Base-by-base conservation (phyloP, 352 stramenopile species). In the Phytophthora colocasiae region DNA sequence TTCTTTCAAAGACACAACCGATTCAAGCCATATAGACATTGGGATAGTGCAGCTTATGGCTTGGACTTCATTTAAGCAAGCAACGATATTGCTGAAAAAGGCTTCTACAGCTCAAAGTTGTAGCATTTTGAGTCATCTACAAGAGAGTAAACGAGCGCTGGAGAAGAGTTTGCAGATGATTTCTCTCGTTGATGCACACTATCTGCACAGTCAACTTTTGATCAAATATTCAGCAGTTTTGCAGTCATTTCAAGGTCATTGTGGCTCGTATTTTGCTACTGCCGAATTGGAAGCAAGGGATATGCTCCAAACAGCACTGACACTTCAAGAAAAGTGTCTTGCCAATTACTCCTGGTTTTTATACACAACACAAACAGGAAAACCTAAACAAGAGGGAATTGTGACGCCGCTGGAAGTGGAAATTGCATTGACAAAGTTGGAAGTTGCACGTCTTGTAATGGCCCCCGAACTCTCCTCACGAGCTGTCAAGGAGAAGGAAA, bases 401-500 rank as follows among this genome's bases (percentile, higher is more conserved):
- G 46, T 76, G 15, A 14, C 34, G 8, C 68, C 68, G 12, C 46
- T 73, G 47, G 4, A 39, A 9, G 19, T 72, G 45, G 57, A 80
- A 5, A 71, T 87, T 17, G 69, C 69, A 29, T 14, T 66, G 6
- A 58, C 74, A 6, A 90, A 89, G 45, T 15, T 81, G 11, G 19
- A 73, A 34, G 15, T 85, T 14, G 78, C 78, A 12, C 52, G 48
- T 6, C 9, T 87, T 2, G 69, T 90, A 10, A 51, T 91, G 10
- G 44, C 26, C 1, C 36, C 78, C 0, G 78, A 87, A 26, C 52
- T 74, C 6, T 77, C 69, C 4, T 1, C 59, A 10, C 53, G 17
- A 1, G 59, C 76, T 0, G 53, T 91, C 4, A 50, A 71, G 17
- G 73, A 82, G 24, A 64, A 77, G 29, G 73, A 93, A 32, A 90